Evolutionary conservation across 371 early-diverging fungal species (phyloP).

Genomic region (Lichtheimia hyalospora): DNA sequence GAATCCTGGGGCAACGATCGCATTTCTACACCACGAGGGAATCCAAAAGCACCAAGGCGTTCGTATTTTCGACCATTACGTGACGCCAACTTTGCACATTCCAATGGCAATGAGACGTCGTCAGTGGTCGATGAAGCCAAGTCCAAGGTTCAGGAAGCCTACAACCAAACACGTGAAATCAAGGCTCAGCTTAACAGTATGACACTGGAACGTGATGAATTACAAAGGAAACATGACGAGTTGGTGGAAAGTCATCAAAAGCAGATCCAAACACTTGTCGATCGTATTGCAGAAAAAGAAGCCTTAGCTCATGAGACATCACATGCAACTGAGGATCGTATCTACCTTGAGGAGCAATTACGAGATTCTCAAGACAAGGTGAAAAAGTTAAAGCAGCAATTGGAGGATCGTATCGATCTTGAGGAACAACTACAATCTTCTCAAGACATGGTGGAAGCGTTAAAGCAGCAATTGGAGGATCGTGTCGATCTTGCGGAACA

Average conservation of each 20-base stretch:
- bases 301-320: background rate
- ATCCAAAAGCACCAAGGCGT: background rate
- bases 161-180: background rate
- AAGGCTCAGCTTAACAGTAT: background rate
- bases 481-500: background rate
- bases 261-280: constrained; percentile 6
- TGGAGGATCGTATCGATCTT: background rate
- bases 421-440: background rate
- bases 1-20: background rate
- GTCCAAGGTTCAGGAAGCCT: background rate
- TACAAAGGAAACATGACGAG: background rate
- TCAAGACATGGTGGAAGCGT: background rate
- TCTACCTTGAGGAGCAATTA: background rate
- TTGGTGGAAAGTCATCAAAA: background rate
- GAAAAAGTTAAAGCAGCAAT: background rate
- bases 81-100: too few relatives aligned
- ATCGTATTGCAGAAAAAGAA: background rate
- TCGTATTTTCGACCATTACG: too few relatives aligned
- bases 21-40: background rate
- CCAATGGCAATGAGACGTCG: too few relatives aligned
- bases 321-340: background rate
- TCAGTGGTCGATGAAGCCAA: background rate
- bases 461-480: background rate
- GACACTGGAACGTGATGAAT: constrained; percentile 1
- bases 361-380: background rate